These are phyloP conservation scores for Botrytis hyacinthi DNA, from an alignment of 2,329 filamentous ascomycete genomes.

Conservation along the genomic window DNA sequence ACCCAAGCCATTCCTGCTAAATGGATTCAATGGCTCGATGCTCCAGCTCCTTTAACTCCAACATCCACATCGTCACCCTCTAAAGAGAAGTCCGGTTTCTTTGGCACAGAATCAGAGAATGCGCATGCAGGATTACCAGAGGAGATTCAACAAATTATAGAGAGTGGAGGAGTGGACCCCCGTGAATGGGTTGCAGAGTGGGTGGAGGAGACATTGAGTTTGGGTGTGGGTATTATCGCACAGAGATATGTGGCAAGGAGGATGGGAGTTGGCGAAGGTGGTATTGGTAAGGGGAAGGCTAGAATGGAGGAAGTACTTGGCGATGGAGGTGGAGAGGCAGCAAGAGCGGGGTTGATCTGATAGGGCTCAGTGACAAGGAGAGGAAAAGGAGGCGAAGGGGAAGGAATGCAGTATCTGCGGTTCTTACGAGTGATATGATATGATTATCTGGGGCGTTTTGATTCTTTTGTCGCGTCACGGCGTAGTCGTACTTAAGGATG, in stretches of 20 bases:
- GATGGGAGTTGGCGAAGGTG: constrained; percentile 92
- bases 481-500: background rate
- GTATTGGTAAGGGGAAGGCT: constrained; percentile 60
- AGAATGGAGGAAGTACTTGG: constrained; percentile 55
- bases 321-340: constrained; percentile 58
- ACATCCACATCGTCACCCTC: constrained; percentile 38
- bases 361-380: background rate
- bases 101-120: constrained; percentile 44
- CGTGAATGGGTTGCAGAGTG: constrained; percentile 97
- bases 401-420: background rate
- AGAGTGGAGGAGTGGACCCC: constrained; percentile 74
- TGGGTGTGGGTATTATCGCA: constrained; percentile 81
- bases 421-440: background rate
- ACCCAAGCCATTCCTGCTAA: constrained; percentile 79
- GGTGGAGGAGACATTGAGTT: constrained; percentile 81
- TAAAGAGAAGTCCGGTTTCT: constrained; percentile 34
- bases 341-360: constrained; percentile 51
- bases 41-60: constrained; percentile 57
- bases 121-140: constrained; percentile 61
- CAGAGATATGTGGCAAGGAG: constrained; percentile 91
- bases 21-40: constrained; percentile 92
- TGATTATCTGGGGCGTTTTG: background rate
- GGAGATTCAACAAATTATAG: constrained; percentile 83
- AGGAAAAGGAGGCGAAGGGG: background rate
- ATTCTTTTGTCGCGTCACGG: background rate